Percentiles rank a stretch among this genome's conserved stretches.
Evolutionary conservation across 192 early-diverging fungal species (phyloP).

Genomic region (Geranomyces michiganensis): DNA sequence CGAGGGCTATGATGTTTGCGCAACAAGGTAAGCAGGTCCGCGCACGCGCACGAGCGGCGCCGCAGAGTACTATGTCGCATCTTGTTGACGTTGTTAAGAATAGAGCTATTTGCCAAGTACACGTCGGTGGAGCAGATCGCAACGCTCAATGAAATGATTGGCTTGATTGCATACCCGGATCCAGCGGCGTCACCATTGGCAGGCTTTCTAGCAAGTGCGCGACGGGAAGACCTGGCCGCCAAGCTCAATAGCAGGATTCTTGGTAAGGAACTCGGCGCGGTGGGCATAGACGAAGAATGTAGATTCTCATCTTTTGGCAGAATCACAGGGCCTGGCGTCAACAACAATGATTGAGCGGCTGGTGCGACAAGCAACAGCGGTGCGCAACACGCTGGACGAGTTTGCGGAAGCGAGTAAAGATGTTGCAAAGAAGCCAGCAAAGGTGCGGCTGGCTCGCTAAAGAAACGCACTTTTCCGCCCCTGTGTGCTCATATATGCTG

Average conservation of each 20-base stretch:
- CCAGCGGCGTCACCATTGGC: conserved; percentile 60
- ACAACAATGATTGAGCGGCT: conserved; percentile 56
- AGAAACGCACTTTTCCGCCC: not conserved
- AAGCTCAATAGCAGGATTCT: conserved; percentile 67
- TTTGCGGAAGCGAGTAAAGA: conserved; percentile 40
- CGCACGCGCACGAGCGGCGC: no score
- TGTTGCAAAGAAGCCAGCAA: conserved; percentile 22
- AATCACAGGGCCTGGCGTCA: conserved; percentile 45
- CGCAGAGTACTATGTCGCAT: no score
- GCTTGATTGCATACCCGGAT: conserved; percentile 66
- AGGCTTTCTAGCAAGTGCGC: conserved; percentile 53
- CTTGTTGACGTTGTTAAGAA: conserved; percentile 27
- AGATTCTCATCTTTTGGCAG: conserved; percentile 32
- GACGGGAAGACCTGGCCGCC: conserved; percentile 61
- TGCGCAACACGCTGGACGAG: conserved; percentile 49
- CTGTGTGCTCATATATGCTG: not conserved
- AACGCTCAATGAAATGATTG: conserved; percentile 51
- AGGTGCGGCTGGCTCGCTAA: no score
- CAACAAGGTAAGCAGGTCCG: conserved; percentile 52
- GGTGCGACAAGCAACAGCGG: conserved; percentile 62
- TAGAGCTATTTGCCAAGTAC: conserved; percentile 43
- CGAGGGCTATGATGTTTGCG: conserved; percentile 65
- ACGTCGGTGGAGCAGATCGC: conserved; percentile 42
- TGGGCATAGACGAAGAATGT: not conserved
- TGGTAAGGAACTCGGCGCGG: conserved; percentile 38